Evolutionary conservation across 73 alveolate species (phyloP), one percentile per base, ranked within the genome.

Genomic region (Paramecium bursaria): DNA sequence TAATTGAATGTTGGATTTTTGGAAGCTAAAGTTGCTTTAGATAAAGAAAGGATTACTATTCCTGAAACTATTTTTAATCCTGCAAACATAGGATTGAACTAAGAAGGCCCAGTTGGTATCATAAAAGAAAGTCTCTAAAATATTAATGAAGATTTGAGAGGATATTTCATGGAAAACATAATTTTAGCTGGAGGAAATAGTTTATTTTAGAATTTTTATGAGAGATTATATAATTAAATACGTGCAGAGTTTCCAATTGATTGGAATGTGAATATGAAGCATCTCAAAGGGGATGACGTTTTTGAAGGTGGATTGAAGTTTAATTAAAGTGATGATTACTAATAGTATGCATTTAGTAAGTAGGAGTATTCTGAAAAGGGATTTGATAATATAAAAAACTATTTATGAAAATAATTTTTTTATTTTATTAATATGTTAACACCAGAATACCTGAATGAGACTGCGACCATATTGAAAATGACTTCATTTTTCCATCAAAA

Each of bases 51-150:
- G 17, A 50, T 75, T 4, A 27, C 88, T 4, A 55, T 75, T 26
- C 88, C 88, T 10, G 88, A 75, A 52, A 75, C 50, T n/a, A 14
- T 75, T 22, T 75, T 75, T 51, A 27, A 29, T 26, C 88, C 88
- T 3, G 50, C 67, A 2, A 76, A 75, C 27, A 75, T 75, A 4
- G 88, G 88, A 0, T 75, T 75, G 22, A 55, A 33, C 14, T 75
- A 75, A 50, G 35, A 61, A 31, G 88, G 88, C 2, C 46, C 50
- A 29, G 35, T 55, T 26, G 54, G 50, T 50, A 47, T 53, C 1
- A 48, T 61, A 25, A 23, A 30, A 22, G 48, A 52, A 15, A 47
- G 49, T 27, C 25, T 75, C 10, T 33, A 30, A 15, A 47, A 42
- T 1, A 75, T 75, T 4, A 54, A 75, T 54, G 44, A 33, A 29